Conservation (phyloP, 148 eudicot genomes). For the Rhododendron simsii region DNA sequence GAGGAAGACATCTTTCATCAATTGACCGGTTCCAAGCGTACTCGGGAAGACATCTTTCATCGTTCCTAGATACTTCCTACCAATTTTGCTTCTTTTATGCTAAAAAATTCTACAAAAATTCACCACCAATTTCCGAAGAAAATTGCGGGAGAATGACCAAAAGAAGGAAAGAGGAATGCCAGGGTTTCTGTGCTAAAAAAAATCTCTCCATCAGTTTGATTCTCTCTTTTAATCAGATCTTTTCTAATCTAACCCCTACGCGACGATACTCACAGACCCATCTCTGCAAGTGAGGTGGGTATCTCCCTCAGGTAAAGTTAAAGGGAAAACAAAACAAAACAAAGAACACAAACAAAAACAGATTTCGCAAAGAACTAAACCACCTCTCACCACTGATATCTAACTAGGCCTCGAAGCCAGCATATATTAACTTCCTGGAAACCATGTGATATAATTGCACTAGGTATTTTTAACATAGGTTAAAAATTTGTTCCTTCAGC, state of each 20-base stretch:
- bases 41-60: not conserved
- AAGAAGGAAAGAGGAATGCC: not conserved
- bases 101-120: not conserved
- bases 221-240: not conserved
- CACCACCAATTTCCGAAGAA: not conserved
- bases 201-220: not conserved
- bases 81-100: not conserved
- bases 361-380: not conserved
- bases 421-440: not conserved
- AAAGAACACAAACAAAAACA: not conserved
- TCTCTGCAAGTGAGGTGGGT: not conserved
- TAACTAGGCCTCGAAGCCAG: not conserved
- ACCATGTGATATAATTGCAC: not conserved
- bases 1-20: too few species aligned
- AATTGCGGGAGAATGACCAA: not conserved
- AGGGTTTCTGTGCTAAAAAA: not conserved
- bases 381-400: not conserved
- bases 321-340: not conserved
- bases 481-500: not conserved
- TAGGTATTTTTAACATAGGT: not conserved
- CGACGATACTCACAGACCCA: not conserved
- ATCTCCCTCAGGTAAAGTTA: not conserved
- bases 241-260: not conserved
- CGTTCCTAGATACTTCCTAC: not conserved
- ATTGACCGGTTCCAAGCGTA: too few species aligned